A percentile compares a stretch with the other conserved stretches of the same genome.
These are phyloP conservation scores for Eutrema japonicum DNA, from an alignment of 345 rosid genomes.

Conservation along the genomic window DNA sequence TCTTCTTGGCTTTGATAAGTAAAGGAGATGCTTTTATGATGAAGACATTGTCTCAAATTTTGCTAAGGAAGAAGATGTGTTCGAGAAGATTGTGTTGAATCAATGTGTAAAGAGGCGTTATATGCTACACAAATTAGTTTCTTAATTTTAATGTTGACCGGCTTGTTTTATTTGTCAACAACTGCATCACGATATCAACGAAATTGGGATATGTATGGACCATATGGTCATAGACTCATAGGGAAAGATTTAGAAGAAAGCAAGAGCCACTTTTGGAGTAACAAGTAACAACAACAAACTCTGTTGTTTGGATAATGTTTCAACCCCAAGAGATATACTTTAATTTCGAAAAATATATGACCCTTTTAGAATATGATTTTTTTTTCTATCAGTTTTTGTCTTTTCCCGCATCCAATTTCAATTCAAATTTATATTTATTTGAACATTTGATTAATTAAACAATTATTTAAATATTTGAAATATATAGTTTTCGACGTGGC, in stretches of 20 bases:
- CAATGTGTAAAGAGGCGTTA: background rate
- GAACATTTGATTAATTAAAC: background rate
- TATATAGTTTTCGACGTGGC: background rate
- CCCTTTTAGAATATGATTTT: too few relatives aligned
- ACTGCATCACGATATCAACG: background rate
- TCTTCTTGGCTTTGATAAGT: background rate
- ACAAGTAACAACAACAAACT: background rate
- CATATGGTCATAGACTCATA: background rate
- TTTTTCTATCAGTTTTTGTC: background rate
- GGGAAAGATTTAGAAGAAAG: background rate
- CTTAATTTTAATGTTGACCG: background rate
- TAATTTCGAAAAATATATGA: constrained; percentile 54
- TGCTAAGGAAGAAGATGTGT: background rate
- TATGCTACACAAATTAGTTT: background rate
- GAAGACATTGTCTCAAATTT: background rate
- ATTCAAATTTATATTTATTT: too few relatives aligned
- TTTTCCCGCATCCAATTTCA: background rate
- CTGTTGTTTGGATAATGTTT: constrained; percentile 48
- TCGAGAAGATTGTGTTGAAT: background rate
- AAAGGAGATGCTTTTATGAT: background rate
- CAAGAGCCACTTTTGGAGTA: background rate
- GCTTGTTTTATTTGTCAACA: background rate
- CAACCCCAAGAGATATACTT: constrained; percentile 63
- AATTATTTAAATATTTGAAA: background rate
- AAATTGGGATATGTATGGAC: background rate